Evolutionary conservation across 179 eudicot genomes (phyloP).

Genomic region (Gypsophila paniculata): DNA sequence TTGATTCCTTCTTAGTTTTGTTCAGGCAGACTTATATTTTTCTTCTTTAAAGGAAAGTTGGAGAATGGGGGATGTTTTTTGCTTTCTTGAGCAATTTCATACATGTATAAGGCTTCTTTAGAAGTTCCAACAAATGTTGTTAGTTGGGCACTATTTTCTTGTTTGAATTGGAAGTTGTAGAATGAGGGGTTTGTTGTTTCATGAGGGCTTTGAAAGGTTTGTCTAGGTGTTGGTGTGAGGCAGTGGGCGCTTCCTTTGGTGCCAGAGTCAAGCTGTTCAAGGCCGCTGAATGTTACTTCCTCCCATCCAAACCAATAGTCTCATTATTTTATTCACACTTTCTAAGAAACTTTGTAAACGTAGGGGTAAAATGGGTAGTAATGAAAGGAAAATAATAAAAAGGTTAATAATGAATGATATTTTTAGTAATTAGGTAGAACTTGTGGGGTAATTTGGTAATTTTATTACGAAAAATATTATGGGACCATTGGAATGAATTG

Average conservation of each 20-base stretch:
- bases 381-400: no score
- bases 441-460: no score
- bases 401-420: no score
- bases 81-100: background rate
- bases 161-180: background rate
- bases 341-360: no score
- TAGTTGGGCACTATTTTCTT: background rate
- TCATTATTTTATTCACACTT: no score
- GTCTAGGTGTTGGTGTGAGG: constrained; percentile 3
- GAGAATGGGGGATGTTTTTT: background rate
- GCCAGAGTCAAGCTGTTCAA: background rate
- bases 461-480: no score
- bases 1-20: background rate
- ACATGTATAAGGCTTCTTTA: background rate
- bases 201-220: background rate
- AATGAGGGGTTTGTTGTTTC: background rate
- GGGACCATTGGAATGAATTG: no score
- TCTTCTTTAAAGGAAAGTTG: background rate
- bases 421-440: no score
- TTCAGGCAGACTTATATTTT: background rate
- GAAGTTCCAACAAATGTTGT: background rate
- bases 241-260: background rate
- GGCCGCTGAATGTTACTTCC: background rate
- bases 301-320: no score
- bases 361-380: no score